phyloP scores from a whole-genome alignment of 805 yeast species.

The Saturnispora besseyi region DNA sequence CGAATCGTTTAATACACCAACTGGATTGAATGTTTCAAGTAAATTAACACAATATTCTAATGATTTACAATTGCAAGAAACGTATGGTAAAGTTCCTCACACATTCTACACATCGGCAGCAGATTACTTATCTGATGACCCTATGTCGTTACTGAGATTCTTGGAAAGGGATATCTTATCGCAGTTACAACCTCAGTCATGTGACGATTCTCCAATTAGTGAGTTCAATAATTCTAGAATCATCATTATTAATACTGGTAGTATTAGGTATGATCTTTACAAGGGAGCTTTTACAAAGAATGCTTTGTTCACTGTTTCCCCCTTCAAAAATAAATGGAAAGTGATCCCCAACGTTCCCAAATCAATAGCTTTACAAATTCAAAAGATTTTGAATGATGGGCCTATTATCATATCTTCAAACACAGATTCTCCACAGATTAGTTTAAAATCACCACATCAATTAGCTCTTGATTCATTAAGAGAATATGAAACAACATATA shows the following conservation, averaged over 20 bases:
- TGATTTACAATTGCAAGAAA: slow-evolving; percentile 43
- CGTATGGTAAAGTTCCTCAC: slow-evolving; percentile 57
- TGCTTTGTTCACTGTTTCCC: slow-evolving; percentile 74
- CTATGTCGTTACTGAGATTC: slow-evolving; percentile 49
- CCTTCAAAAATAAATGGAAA: slow-evolving; percentile 76
- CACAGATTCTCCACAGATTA: slow-evolving; percentile 3
- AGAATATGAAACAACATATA: neutral
- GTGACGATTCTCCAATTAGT: slow-evolving; percentile 19
- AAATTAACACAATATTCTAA: slow-evolving; percentile 32
- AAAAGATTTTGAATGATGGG: slow-evolving; percentile 47
- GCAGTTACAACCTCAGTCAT: slow-evolving; percentile 21
- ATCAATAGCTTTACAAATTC: slow-evolving; percentile 44
- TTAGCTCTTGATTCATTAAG: slow-evolving; percentile 13
- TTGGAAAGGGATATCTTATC: slow-evolving; percentile 46
- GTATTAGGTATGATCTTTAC: slow-evolving; percentile 77
- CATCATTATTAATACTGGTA: slow-evolving; percentile 75
- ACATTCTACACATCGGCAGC: slow-evolving; percentile 62
- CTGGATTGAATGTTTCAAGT: slow-evolving; percentile 43
- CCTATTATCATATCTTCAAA: slow-evolving; percentile 27
- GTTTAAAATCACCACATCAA: slow-evolving; percentile 21
- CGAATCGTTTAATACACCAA: slow-evolving; percentile 40
- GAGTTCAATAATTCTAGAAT: slow-evolving; percentile 32
- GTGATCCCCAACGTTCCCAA: slow-evolving; percentile 51
- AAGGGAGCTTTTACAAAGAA: slow-evolving; percentile 78
- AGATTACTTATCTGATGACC: slow-evolving; percentile 42